Evolutionary conservation across 1,284 basidiomycete species (phyloP), one percentile per base, ranked within the genome.

Genomic region (Sparassis latifolia): DNA sequence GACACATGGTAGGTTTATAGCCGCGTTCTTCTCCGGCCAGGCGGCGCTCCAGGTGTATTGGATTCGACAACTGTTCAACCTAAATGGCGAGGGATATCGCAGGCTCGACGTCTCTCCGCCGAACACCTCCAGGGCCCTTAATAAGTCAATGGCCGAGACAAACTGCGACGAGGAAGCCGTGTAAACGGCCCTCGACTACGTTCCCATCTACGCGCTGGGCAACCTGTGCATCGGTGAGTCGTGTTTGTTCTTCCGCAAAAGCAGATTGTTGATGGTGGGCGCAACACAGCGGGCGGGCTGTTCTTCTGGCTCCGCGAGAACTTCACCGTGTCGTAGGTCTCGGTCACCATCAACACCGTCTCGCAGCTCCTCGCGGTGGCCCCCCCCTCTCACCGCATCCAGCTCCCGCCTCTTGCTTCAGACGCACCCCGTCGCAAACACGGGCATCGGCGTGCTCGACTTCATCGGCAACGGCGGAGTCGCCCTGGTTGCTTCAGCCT

Each of bases 391-490:
- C 20, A 20, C 20, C 20, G 20, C 20, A 20, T 20, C 20, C 49
- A 50, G n/a, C 58, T 66, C 42, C 64, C 63, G 5, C 57, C 58
- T 3, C 52, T 61, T 32, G 58, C 59, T 1, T 41, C 58, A 3
- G 2, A 63, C 63, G n/a, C 65, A 69, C 47, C 51, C 67, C 29
- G 64, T 68, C 32, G 66, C 64, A 3, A 68, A 69, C 54, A 64
- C 66, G 5, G 66, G 69, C 32, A 63, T 71, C 46, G 61, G 64
- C 37, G 54, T 70, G 27, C 55, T 73, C 44, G 65, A 69, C 54
- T 57, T 69, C 54, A 44, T 72, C 42, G 62, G 72, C 56, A 64
- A 69, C 40, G 67, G 63, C 31, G 67, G 58, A 2, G 62, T 71
- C 3, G 58, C 60, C 5, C 10, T 58, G 29, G 64, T 66, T 27